Evolutionary conservation across 352 stramenopile genomes (phyloP).

Genomic region (Halophytophthora polymorphica): DNA sequence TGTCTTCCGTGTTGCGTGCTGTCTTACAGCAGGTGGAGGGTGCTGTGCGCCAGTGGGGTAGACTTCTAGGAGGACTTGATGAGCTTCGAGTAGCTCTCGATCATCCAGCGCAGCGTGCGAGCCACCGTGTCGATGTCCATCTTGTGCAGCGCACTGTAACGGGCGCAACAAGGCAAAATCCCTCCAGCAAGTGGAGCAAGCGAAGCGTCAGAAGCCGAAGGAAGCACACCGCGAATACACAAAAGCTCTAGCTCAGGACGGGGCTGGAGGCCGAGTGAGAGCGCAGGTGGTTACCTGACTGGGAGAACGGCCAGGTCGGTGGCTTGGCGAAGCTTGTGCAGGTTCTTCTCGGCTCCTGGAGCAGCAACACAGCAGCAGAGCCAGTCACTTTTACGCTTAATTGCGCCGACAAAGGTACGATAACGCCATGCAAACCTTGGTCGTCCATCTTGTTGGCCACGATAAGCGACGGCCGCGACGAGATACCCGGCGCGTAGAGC

Average conservation of each 20-base stretch:
- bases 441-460: constrained; percentile 91
- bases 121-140: constrained; percentile 82
- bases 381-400: not conserved
- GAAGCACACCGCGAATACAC: not conserved
- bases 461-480: constrained; percentile 78
- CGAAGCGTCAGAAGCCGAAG: not conserved
- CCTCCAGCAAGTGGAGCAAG: not conserved
- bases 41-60: not conserved
- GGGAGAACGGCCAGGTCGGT: constrained; percentile 78
- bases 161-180: not conserved
- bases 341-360: constrained; percentile 68
- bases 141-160: constrained; percentile 76
- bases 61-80: constrained; percentile 48
- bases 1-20: constrained; percentile 8
- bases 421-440: constrained; percentile 28
- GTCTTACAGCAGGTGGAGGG: constrained; percentile 4
- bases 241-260: too few species aligned
- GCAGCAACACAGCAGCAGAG: constrained; percentile 1
- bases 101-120: constrained; percentile 68
- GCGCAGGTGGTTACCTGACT: constrained; percentile 45
- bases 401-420: not conserved
- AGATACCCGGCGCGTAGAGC: constrained; percentile 85
- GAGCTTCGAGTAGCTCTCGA: constrained; percentile 56
- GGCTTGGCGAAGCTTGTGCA: constrained; percentile 64
- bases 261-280: not conserved